phyloP scores from a whole-genome alignment of 306 rosid species.

The Carpinus viminea region DNA sequence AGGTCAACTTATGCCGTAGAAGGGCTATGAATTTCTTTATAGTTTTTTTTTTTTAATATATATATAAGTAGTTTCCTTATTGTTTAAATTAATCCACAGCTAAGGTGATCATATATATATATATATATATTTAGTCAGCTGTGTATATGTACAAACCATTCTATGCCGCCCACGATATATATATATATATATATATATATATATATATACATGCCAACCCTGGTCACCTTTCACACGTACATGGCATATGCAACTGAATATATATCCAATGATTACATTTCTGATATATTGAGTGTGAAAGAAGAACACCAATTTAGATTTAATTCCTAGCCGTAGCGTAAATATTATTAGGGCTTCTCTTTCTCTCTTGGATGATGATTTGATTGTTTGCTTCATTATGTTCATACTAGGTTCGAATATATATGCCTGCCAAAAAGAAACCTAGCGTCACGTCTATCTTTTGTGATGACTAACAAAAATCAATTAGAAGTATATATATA shows the following conservation, averaged over 20 bases:
- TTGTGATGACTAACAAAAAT: conserved; percentile 27
- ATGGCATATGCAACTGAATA: conserved; percentile 35
- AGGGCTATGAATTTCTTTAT: background rate
- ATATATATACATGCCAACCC: conserved; percentile 26
- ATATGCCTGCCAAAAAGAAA: background rate
- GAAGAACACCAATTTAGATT: conserved; percentile 14
- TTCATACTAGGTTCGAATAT: conserved; percentile 2
- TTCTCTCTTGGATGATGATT: conserved; percentile 6
- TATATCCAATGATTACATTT: conserved; percentile 38
- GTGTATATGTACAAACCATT: conserved; percentile 8
- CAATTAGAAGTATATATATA: conserved; percentile 2
- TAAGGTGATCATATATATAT: background rate
- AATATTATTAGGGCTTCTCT: conserved; percentile 16
- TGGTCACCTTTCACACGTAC: conserved; percentile 34
- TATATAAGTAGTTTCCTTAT: background rate
- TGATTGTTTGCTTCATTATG: conserved; percentile 1
- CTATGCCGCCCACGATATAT: conserved; percentile 27
- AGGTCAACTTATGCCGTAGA: conserved; percentile 47
- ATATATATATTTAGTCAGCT: background rate
- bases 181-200: too few species aligned
- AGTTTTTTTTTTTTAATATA: too few species aligned
- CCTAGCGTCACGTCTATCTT: background rate
- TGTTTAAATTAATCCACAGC: conserved; percentile 20
- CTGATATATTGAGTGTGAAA: conserved; percentile 23
- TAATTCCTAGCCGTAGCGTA: conserved; percentile 19